phyloP scores from a whole-genome alignment of 2,329 filamentous ascomycete species.

The Colletotrichum cordylinicola region DNA sequence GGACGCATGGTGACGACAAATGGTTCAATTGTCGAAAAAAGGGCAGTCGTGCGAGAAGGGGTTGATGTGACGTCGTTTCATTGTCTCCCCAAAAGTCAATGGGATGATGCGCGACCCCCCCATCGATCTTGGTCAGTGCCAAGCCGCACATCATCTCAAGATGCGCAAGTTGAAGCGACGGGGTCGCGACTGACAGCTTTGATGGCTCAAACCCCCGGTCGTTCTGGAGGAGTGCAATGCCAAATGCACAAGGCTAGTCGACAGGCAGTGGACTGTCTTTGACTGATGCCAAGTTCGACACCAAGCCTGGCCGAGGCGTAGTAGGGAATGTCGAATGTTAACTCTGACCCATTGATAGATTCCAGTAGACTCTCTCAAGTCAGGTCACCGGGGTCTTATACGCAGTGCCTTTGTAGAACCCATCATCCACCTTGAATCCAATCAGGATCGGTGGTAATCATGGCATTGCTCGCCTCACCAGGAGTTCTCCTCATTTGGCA shows the following conservation, averaged over 20 bases:
- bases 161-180: constrained; percentile 2
- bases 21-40: neutral
- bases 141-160: neutral
- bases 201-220: neutral
- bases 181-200: neutral
- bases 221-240: neutral
- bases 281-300: neutral
- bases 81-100: neutral
- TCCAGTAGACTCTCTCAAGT: no score
- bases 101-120: neutral
- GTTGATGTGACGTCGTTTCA: neutral
- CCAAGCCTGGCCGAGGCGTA: neutral
- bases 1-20: neutral
- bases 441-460: neutral
- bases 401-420: no score
- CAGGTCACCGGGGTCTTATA: no score
- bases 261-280: neutral
- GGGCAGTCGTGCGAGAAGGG: neutral
- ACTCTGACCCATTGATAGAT: neutral
- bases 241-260: neutral
- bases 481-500: no score
- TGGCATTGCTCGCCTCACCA: no score
- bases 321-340: neutral
- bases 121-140: neutral
- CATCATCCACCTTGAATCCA: neutral